Evolutionary conservation across 495 filamentous ascomycete species (phyloP).

Genomic region (Aspergillus indologenus): DNA sequence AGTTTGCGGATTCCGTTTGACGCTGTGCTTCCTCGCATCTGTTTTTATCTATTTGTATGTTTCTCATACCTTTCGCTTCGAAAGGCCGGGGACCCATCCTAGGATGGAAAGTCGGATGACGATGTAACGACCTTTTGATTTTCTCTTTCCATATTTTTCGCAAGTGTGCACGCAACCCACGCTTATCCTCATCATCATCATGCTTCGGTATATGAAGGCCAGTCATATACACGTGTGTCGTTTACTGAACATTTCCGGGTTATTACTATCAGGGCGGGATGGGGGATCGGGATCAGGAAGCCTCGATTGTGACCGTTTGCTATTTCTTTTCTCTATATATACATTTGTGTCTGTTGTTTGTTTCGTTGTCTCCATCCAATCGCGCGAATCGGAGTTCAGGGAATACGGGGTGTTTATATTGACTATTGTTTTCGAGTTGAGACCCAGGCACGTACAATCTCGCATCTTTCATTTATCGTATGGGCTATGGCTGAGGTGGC

Average conservation of each 20-base stretch:
- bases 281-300: neutral
- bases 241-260: neutral
- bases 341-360: neutral
- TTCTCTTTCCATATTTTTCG: conserved; percentile 2
- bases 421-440: neutral
- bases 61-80: conserved; percentile 10
- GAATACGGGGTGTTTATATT: neutral
- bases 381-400: neutral
- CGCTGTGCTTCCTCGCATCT: conserved; percentile 9
- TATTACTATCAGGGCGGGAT: neutral
- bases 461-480: no score
- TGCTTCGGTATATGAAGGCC: conserved; percentile 6
- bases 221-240: conserved; percentile 7
- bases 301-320: no score
- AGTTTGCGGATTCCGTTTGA: conserved; percentile 7
- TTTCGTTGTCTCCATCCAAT: neutral
- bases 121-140: conserved; percentile 25
- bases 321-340: neutral
- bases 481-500: no score
- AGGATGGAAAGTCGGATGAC: conserved; percentile 21
- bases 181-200: conserved; percentile 9
- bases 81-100: conserved; percentile 9
- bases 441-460: no score
- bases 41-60: conserved; percentile 15
- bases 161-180: conserved; percentile 17